These are phyloP conservation scores for Aspergillus sp. DNA, from an alignment of 2,329 filamentous ascomycete species.

Conservation along the genomic window DNA sequence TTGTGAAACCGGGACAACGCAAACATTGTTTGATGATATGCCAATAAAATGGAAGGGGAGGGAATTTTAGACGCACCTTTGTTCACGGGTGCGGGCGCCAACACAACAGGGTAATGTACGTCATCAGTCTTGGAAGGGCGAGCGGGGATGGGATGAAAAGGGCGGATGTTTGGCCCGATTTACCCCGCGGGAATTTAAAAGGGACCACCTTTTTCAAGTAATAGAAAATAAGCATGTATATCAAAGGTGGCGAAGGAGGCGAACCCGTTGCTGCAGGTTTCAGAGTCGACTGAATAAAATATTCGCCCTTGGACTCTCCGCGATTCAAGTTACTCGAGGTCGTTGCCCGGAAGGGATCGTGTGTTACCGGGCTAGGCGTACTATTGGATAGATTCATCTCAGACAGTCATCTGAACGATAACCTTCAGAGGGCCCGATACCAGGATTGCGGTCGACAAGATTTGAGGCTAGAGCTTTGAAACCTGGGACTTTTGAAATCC, in stretches of 20 bases:
- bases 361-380: not conserved
- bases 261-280: not conserved
- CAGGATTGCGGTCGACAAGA: not conserved
- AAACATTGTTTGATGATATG: not conserved
- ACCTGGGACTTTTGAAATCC: not conserved
- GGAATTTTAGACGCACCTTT: not conserved
- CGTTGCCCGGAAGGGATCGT: not conserved
- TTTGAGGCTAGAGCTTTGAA: no score
- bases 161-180: not conserved
- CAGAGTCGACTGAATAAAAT: not conserved
- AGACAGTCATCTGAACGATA: not conserved
- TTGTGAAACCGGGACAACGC: constrained; percentile 4
- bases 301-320: not conserved
- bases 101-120: not conserved
- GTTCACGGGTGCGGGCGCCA: not conserved
- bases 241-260: not conserved
- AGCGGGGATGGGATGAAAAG: not conserved
- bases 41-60: constrained; percentile 1
- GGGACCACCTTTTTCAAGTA: not conserved
- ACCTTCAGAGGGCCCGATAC: not conserved
- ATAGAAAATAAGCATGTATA: not conserved
- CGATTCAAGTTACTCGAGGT: not conserved
- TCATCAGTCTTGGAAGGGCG: not conserved
- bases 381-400: not conserved
- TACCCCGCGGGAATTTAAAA: not conserved